A percentile compares a stretch with the other conserved stretches of the same genome.
Evolutionary conservation across 371 early-diverging fungal genomes (phyloP).

Genomic region (Quaeritorhiza haematococci): DNA sequence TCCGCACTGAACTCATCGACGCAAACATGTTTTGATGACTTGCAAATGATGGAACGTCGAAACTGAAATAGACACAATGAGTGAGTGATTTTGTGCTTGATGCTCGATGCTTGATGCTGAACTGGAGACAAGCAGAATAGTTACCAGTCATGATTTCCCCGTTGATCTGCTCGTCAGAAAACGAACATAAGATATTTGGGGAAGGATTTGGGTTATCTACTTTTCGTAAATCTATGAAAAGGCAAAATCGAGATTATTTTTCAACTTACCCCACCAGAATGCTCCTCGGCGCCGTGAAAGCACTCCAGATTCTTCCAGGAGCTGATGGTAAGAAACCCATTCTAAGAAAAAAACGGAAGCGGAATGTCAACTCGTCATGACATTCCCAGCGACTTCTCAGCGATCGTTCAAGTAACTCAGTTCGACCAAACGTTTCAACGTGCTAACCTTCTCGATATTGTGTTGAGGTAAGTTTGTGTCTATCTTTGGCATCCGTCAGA

Average conservation of each 20-base stretch:
- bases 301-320: slow-evolving; percentile 41
- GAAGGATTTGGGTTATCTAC: too few species aligned
- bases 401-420: slow-evolving; percentile 43
- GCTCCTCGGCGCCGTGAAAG: slow-evolving; percentile 21
- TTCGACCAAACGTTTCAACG: too few species aligned
- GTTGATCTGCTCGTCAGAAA: too few species aligned
- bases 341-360: not conserved
- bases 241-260: too few species aligned
- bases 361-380: too few species aligned
- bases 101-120: not conserved
- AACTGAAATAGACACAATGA: slow-evolving; percentile 67
- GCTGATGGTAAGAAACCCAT: slow-evolving; percentile 49
- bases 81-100: slow-evolving; percentile 27
- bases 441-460: slow-evolving; percentile 79
- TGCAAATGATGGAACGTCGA: slow-evolving; percentile 51
- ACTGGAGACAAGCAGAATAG: slow-evolving; percentile 4
- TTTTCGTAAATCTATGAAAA: too few species aligned
- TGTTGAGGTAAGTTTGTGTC: slow-evolving; percentile 51
- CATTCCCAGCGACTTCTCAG: not conserved
- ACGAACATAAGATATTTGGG: too few species aligned
- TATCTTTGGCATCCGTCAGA: slow-evolving; percentile 82
- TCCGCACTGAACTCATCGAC: slow-evolving; percentile 46
- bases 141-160: slow-evolving; percentile 55
- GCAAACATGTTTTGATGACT: slow-evolving; percentile 56
- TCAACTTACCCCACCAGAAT: slow-evolving; percentile 83